Evolutionary conservation across 2,329 filamentous ascomycete species (phyloP).

Genomic region (Colletotrichum acutatum): DNA sequence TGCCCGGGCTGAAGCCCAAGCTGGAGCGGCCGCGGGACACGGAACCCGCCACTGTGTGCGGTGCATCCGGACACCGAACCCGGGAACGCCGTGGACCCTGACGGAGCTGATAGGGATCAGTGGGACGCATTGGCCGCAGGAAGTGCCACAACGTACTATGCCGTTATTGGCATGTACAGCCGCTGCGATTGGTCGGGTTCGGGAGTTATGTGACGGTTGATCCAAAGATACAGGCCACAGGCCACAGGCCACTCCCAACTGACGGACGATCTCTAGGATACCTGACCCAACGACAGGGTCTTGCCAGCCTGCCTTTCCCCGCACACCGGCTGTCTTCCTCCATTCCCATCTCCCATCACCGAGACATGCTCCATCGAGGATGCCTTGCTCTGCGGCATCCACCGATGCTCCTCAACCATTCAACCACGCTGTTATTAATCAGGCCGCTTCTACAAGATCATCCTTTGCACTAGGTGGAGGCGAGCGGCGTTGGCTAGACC

Average conservation of each 20-base stretch:
- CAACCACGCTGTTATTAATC: background rate
- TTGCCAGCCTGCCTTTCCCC: conserved; percentile 14
- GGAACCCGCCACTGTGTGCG: conserved; percentile 21
- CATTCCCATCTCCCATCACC: conserved; percentile 13
- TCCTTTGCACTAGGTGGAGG: background rate
- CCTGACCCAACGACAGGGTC: conserved; percentile 24
- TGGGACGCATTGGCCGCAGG: conserved; percentile 27
- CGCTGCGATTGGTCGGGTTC: conserved; percentile 22
- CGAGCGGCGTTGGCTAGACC: conserved; percentile 18
- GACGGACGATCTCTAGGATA: conserved; percentile 15
- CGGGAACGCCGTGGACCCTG: conserved; percentile 17
- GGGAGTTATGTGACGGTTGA: background rate
- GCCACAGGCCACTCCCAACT: conserved; percentile 4
- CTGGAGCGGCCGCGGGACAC: background rate
- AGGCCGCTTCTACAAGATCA: background rate
- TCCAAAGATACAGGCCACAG: conserved; percentile 13
- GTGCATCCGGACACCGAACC: conserved; percentile 22
- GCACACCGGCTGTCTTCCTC: conserved; percentile 9
- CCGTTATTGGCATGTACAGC: conserved; percentile 36
- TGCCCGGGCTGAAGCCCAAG: background rate
- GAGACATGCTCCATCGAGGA: background rate
- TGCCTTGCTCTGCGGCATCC: background rate
- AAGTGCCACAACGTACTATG: conserved; percentile 24
- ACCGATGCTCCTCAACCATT: conserved; percentile 9
- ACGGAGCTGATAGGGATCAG: conserved; percentile 31